These are phyloP conservation scores for Platanus orientalis DNA, from an alignment of 164 flowering plant species.

Conservation along the genomic window DNA sequence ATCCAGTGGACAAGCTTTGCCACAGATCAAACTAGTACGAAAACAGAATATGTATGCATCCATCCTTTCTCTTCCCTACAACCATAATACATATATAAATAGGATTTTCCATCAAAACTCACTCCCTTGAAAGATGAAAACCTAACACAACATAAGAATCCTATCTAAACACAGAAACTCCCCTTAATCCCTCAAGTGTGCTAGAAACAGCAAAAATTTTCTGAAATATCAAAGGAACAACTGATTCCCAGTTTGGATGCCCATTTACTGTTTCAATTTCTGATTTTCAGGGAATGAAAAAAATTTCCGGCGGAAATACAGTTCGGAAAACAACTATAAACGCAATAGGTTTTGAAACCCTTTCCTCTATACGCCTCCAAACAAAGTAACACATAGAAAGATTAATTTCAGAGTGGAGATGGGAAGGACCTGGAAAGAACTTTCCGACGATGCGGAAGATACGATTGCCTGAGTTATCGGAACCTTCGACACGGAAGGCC, in stretches of 20 bases:
- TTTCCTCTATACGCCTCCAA: too few relatives aligned
- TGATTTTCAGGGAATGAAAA: too few relatives aligned
- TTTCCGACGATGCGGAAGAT: slow-evolving; percentile 83
- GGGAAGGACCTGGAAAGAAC: slow-evolving; percentile 67
- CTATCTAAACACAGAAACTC: background rate
- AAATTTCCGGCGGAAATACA: too few relatives aligned
- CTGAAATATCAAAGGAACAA: too few relatives aligned
- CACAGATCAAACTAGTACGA: background rate
- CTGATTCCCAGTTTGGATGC: too few relatives aligned
- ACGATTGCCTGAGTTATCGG: slow-evolving; percentile 66
- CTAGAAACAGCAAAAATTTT: too few relatives aligned
- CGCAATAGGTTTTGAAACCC: background rate
- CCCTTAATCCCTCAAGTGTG: background rate
- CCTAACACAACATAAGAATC: background rate
- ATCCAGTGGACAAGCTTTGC: background rate
- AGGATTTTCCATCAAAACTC: background rate
- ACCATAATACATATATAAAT: background rate
- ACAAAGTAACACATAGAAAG: too few relatives aligned
- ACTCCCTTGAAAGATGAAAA: background rate
- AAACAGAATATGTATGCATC: background rate
- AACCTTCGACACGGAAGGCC: slow-evolving; percentile 53
- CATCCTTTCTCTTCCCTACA: background rate
- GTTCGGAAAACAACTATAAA: background rate
- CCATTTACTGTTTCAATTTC: too few relatives aligned
- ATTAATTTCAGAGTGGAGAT: background rate